phyloP scores from a whole-genome alignment of 345 rosid genomes.

The Eutrema heterophyllum region DNA sequence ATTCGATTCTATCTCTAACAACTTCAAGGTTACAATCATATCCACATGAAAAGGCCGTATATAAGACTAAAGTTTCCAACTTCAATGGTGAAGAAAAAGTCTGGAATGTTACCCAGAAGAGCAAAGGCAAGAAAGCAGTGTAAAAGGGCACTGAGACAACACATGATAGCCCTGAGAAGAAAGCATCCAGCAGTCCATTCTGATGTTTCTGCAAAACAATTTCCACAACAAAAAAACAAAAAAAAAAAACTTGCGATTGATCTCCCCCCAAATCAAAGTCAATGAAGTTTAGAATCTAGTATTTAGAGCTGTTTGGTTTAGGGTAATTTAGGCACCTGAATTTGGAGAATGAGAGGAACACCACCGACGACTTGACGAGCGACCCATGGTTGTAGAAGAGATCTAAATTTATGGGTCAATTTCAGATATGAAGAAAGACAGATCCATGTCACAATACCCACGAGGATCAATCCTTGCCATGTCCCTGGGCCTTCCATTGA shows the following conservation, averaged over 20 bases:
- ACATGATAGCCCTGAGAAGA: constrained; percentile 82
- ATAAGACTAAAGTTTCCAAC: not conserved
- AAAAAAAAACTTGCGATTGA: not conserved
- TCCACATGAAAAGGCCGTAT: not conserved
- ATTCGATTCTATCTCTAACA: too few species aligned
- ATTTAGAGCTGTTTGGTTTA: not conserved
- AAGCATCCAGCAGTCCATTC: constrained; percentile 59
- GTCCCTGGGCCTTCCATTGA: constrained; percentile 66
- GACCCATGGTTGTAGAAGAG: constrained; percentile 65
- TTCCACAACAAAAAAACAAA: not conserved
- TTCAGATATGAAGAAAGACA: constrained; percentile 51
- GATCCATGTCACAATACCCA: constrained; percentile 72
- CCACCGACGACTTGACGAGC: constrained; percentile 51
- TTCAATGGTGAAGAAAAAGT: not conserved
- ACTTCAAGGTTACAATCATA: not conserved
- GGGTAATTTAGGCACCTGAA: constrained; percentile 55
- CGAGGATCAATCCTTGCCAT: constrained; percentile 69
- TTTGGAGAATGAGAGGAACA: constrained; percentile 55
- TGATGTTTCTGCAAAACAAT: constrained; percentile 52
- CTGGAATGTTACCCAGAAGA: constrained; percentile 69
- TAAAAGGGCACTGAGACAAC: constrained; percentile 97
- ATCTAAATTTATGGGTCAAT: constrained; percentile 67
- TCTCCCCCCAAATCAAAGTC: not conserved
- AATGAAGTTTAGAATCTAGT: not conserved
- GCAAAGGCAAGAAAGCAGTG: constrained; percentile 93